Evolutionary conservation across 306 rosid species (phyloP).

Genomic region (Sophora flavescens): DNA sequence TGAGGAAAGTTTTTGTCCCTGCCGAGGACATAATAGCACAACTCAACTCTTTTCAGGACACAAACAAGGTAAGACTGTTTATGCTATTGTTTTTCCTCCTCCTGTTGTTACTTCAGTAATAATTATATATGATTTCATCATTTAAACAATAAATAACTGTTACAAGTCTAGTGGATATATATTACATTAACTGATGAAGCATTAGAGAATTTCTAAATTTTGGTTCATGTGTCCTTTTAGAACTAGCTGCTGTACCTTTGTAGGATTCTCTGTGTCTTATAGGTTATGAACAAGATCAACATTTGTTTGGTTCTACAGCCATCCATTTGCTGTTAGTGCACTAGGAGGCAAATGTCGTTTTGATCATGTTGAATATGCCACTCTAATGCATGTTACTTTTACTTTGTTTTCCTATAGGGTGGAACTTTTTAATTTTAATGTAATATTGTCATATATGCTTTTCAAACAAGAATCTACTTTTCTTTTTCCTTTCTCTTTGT

Average conservation of each 20-base stretch:
- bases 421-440: not conserved
- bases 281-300: conserved; percentile 32
- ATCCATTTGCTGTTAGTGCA: not conserved
- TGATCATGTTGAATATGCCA: conserved; percentile 15
- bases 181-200: conserved; percentile 1
- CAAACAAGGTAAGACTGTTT: conserved; percentile 69
- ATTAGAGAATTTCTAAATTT: not conserved
- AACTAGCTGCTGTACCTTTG: not conserved
- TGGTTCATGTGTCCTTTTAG: conserved; percentile 14
- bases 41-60: conserved; percentile 86
- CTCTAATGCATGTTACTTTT: not conserved
- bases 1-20: conserved; percentile 76
- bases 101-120: conserved; percentile 13
- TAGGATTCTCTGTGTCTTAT: conserved; percentile 31
- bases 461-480: conserved; percentile 25
- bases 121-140: not conserved
- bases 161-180: conserved; percentile 9
- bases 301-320: conserved; percentile 27
- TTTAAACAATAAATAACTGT: conserved; percentile 4
- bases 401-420: not conserved
- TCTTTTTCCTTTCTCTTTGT: conserved; percentile 6
- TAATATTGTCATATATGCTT: conserved; percentile 6
- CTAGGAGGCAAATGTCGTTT: not conserved
- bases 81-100: not conserved
- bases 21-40: conserved; percentile 83